Evolutionary conservation across 768 basidiomycete species (phyloP), one percentile per base, ranked within the genome.

Genomic region (Mycena crocata): DNA sequence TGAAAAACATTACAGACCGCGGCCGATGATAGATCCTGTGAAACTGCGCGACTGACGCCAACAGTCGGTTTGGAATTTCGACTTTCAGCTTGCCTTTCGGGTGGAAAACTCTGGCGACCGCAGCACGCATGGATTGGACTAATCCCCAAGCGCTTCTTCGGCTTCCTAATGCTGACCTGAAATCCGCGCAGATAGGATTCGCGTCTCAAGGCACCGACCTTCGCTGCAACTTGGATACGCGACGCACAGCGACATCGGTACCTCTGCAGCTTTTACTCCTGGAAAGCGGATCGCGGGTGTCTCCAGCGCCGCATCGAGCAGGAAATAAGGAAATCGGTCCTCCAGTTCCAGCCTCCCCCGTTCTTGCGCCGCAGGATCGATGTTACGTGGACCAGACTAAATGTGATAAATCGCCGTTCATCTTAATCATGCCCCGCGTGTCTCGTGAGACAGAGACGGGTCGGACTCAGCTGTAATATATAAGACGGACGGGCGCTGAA

Each of bases 181-280:
- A 57, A 24, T 49, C 66, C 66, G 66, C 30, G 23, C 55, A n/a
- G 46, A 62, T 42, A 56, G 66, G 59, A 56, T 40, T 30, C 48
- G 13, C 32, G 21, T n/a, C n/a, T n/a, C n/a, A n/a, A n/a, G n/a
- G n/a, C n/a, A n/a, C n/a, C n/a, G n/a, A n/a, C n/a, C n/a, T n/a
- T n/a, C n/a, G n/a, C n/a, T n/a, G n/a, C n/a, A n/a, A n/a, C n/a
- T n/a, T n/a, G n/a, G n/a, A n/a, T n/a, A n/a, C n/a, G n/a, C n/a
- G n/a, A n/a, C 14, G 5, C 26, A 45, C 21, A 23, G 44, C 44
- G 35, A 37, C 10, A 9, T 17, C 5, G 44, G 7, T 45, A 5
- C 23, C 23, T 24, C 23, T 24, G 44, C 44, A 45, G n/a, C n/a
- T 10, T 19, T 9, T 21, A 42, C 21, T 14, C 19, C 49, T 60